Base-by-base conservation (phyloP, 2,329 filamentous ascomycete genomes). In the Hymenotorrendiella dingleyae region DNA sequence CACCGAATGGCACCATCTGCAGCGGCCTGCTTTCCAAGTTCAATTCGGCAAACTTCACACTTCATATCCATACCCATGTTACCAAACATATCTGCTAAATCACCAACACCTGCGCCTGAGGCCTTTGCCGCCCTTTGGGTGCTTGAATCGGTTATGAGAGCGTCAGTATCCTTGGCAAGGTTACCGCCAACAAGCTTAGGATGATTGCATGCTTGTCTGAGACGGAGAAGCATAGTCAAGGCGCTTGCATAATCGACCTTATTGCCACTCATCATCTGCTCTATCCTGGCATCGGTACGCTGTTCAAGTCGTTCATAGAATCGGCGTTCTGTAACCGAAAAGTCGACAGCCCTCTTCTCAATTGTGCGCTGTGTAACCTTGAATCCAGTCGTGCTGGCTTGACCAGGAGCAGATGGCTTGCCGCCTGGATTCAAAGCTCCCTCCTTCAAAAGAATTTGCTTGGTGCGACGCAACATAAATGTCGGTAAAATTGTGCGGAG, bases 381-480 rank as follows among this genome's bases (percentile, higher is more conserved):
- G 70, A 98, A 96, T 1, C 81, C 82, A 1, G 78, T 76, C 1
- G 76, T 75, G 6, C 72, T 73, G 4, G 62, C 60, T 42, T 64
- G 20, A 67, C 70, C 50, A 54, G 63, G 35, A 63, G 62, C 61
- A 49, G 69, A 67, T 51, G 64, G 55, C 60, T 87, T 86, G 40
- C 84, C 81, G 27, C 86, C 86, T 20, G 85, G 82, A 47, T 86
- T 85, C 14, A 94, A 69, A 1, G 86, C 87, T 9, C 87, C 86
- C 9, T 87, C 87, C 54, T 88, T 76, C 65, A 93, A 95, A 47
- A 98, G 69, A n/a, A 98, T 87, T 17, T 95, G 89, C 65, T 98
- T 98, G 7, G 90, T 97, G 30, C 93, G 81, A n/a, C 93, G 82
- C 69, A 97, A 95, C 93, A 98, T 98, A 67, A 95, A 95, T 42